Evolutionary conservation across 176 grass and related monocot genomes (phyloP).

Genomic region (Avena eriantha): DNA sequence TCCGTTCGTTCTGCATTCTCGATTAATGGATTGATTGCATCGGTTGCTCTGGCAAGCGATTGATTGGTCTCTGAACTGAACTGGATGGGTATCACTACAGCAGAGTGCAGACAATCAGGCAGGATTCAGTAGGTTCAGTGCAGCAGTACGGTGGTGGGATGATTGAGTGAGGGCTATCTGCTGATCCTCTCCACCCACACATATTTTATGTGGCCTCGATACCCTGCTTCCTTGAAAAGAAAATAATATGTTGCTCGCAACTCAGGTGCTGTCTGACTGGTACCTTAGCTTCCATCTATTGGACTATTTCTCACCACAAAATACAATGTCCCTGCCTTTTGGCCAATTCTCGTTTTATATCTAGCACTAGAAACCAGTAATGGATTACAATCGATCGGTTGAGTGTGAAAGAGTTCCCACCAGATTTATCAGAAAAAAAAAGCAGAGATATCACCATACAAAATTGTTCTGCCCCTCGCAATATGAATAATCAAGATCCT

Average conservation of each 20-base stretch:
- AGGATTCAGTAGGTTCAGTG: background rate
- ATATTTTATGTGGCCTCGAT: slow-evolving; percentile 2
- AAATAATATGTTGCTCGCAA: background rate
- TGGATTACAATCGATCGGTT: background rate
- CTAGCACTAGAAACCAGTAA: background rate
- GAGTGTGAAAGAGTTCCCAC: background rate
- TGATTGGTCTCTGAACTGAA: background rate
- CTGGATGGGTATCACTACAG: background rate
- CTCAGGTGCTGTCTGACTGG: slow-evolving; percentile 1
- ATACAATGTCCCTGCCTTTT: background rate
- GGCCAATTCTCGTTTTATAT: background rate
- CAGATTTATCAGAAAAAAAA: background rate
- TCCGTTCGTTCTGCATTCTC: slow-evolving; percentile 3
- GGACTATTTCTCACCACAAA: slow-evolving; percentile 10
- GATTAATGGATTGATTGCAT: background rate
- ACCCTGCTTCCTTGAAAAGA: background rate
- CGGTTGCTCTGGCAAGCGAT: background rate
- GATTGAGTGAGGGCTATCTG: background rate
- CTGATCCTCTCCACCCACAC: background rate
- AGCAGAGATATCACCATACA: background rate
- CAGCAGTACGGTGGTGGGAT: background rate
- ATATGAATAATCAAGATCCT: background rate
- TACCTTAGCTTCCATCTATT: background rate
- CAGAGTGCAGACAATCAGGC: background rate
- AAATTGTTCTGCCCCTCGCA: background rate